These are phyloP conservation scores for Septoria linicola DNA, from an alignment of 2,329 filamentous ascomycete genomes.

Conservation along the genomic window DNA sequence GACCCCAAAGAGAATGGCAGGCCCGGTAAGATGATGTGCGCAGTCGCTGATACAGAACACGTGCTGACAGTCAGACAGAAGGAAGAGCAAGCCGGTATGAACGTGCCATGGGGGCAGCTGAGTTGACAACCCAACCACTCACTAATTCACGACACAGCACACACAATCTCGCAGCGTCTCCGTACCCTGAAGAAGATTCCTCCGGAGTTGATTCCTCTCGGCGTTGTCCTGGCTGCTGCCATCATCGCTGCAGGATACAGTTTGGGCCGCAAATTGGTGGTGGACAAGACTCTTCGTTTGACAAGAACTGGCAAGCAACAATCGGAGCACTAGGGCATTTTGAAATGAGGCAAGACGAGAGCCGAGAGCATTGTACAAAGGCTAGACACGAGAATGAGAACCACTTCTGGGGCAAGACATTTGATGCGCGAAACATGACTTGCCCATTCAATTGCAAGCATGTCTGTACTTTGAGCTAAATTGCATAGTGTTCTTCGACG, in stretches of 20 bases:
- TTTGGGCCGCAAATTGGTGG: conserved; percentile 73
- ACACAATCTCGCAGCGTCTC: conserved; percentile 94
- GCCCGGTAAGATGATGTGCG: conserved; percentile 34
- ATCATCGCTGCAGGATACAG: conserved; percentile 81
- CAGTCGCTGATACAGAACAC: background rate
- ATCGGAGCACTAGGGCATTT: conserved; percentile 23
- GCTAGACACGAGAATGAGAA: conserved; percentile 9
- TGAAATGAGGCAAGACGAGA: background rate
- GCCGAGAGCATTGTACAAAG: conserved; percentile 19
- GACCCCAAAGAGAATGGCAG: conserved; percentile 34
- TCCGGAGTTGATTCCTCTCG: conserved; percentile 89
- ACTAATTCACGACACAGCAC: conserved; percentile 59
- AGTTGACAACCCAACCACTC: background rate
- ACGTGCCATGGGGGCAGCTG: background rate
- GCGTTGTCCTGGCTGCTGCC: conserved; percentile 77
- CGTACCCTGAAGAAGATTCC: conserved; percentile 87
- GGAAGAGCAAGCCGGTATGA: conserved; percentile 63
- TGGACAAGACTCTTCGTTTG: conserved; percentile 91
- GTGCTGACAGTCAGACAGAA: conserved; percentile 49
- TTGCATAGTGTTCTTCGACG: no score
- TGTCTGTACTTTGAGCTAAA: no score
- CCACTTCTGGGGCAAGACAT: background rate
- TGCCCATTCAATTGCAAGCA: no score
- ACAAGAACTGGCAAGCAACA: conserved; percentile 60
- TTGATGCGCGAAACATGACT: no score